A percentile compares a stretch with the other conserved stretches of the same genome.
phyloP scores from a whole-genome alignment of 192 early-diverging fungal genomes.

The Haplosporangium gracile region DNA sequence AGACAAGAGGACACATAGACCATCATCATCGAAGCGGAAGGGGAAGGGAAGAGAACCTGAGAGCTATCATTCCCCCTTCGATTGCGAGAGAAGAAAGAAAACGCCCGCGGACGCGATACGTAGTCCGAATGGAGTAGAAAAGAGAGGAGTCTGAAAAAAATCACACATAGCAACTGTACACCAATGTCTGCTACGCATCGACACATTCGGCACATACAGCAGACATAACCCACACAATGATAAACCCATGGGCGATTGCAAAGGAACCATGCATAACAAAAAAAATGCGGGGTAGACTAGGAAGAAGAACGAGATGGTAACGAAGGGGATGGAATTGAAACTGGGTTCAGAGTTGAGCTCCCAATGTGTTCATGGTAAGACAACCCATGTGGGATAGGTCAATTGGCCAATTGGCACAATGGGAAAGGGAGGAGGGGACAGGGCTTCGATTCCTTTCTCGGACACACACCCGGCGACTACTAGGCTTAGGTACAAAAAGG shows the following conservation, averaged over 20 bases:
- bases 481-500: neutral
- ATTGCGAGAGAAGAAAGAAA: too few relatives aligned
- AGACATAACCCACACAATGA: neutral
- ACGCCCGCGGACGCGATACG: too few relatives aligned
- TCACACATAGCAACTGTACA: too few relatives aligned
- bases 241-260: too few relatives aligned
- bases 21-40: neutral
- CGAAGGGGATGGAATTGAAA: too few relatives aligned
- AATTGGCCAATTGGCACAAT: neutral
- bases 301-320: neutral
- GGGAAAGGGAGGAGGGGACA: neutral
- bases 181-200: neutral
- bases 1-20: too few relatives aligned
- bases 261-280: neutral
- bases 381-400: neutral
- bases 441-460: neutral
- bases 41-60: neutral
- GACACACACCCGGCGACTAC: neutral
- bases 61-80: neutral
- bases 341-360: neutral
- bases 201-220: neutral
- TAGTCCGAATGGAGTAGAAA: too few relatives aligned
- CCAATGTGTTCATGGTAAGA: neutral
- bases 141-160: too few relatives aligned
- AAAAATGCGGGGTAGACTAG: conserved; percentile 3